These are phyloP conservation scores for Fusarium pseudocircinatum DNA, from an alignment of 2,329 filamentous ascomycete genomes.

Conservation along the genomic window DNA sequence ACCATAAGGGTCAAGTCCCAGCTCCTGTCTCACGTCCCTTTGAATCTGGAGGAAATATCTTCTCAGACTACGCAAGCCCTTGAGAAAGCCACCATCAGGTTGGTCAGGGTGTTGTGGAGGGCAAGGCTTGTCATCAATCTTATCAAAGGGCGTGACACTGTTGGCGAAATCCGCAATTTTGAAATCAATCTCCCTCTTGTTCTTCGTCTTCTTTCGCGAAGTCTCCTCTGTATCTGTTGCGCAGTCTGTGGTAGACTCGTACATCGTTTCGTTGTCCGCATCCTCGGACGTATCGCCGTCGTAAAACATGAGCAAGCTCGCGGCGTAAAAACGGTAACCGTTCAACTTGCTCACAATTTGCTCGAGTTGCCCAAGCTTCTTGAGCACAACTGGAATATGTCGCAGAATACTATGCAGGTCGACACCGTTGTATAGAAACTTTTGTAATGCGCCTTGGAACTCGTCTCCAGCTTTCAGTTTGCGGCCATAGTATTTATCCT, in stretches of 20 bases:
- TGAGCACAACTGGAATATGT: slow-evolving; percentile 87
- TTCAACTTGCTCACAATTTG: slow-evolving; percentile 81
- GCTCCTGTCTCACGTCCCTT: slow-evolving; percentile 71
- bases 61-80: slow-evolving; percentile 80
- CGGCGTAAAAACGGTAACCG: slow-evolving; percentile 94
- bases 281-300: slow-evolving; percentile 77
- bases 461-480: slow-evolving; percentile 86
- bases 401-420: slow-evolving; percentile 81
- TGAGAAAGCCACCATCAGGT: slow-evolving; percentile 88
- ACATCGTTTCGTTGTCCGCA: slow-evolving; percentile 59
- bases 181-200: slow-evolving; percentile 78
- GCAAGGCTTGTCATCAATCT: slow-evolving; percentile 70
- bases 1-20: slow-evolving; percentile 56
- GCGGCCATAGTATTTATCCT: slow-evolving; percentile 97
- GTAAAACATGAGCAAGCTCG: slow-evolving; percentile 93
- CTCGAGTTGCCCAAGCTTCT: slow-evolving; percentile 85
- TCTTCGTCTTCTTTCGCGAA: slow-evolving; percentile 58
- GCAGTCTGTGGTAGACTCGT: slow-evolving; percentile 68
- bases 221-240: slow-evolving; percentile 67
- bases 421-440: slow-evolving; percentile 90
- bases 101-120: slow-evolving; percentile 83
- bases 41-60: slow-evolving; percentile 90
- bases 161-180: slow-evolving; percentile 99
- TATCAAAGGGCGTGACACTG: slow-evolving; percentile 88
- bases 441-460: slow-evolving; percentile 87